Conservation (phyloP, 2,329 filamentous ascomycete species). For the Thermomyces lanuginosus region DNA sequence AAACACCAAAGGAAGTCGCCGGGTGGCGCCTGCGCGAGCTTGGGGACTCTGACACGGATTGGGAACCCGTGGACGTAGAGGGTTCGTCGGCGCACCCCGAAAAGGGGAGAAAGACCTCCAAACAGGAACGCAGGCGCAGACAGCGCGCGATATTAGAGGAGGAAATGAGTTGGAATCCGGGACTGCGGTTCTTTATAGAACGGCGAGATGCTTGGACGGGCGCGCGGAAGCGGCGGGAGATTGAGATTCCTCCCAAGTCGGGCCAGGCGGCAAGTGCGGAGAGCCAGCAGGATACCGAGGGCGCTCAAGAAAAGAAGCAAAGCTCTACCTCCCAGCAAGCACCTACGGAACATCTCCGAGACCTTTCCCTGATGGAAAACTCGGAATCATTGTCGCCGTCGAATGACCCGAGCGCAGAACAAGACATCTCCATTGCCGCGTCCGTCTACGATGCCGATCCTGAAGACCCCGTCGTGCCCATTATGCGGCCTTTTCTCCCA, state of each 20-base stretch:
- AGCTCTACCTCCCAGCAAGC: not conserved
- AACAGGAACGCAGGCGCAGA: slow-evolving; percentile 37
- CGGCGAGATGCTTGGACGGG: slow-evolving; percentile 75
- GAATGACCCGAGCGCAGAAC: too few species aligned
- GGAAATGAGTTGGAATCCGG: slow-evolving; percentile 63
- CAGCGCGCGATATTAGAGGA: slow-evolving; percentile 43
- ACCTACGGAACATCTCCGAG: not conserved
- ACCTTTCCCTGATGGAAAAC: not conserved
- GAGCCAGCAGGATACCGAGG: not conserved
- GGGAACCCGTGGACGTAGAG: slow-evolving; percentile 10
- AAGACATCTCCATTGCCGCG: too few species aligned
- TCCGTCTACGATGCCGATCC: slow-evolving; percentile 12
- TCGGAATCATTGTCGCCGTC: not conserved
- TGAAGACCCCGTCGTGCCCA: slow-evolving; percentile 48
- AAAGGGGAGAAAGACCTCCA: slow-evolving; percentile 13
- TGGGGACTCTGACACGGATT: slow-evolving; percentile 23
- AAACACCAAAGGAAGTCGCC: slow-evolving; percentile 9
- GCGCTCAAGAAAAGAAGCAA: slow-evolving; percentile 1
- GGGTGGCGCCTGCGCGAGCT: slow-evolving; percentile 24
- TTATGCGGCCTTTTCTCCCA: slow-evolving; percentile 58
- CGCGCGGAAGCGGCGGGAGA: slow-evolving; percentile 30
- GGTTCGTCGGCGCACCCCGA: slow-evolving; percentile 6
- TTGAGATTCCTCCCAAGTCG: not conserved
- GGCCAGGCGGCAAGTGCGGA: slow-evolving; percentile 1
- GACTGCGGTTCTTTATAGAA: slow-evolving; percentile 61